Evolutionary conservation across 2,329 filamentous ascomycete species (phyloP), one percentile per base, ranked within the genome.

Genomic region (Neocucurbitaria cava): DNA sequence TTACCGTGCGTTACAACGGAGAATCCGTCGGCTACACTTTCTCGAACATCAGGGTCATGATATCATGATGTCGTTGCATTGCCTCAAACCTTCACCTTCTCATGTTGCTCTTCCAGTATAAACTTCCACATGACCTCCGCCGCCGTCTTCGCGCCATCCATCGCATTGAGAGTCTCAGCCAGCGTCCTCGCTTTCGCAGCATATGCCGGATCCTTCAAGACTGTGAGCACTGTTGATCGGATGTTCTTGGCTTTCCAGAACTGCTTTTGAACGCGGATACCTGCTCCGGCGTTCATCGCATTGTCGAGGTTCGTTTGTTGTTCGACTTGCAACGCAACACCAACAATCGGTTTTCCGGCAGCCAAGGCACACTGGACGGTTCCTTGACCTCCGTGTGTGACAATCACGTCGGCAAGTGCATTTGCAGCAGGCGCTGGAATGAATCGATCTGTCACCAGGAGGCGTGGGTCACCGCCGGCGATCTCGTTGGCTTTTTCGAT

Each of bases 251-350:
- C 66, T 15, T 68, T 66, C 70, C 70, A 72, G 17, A 53, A 54
- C 24, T 69, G 66, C 36, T 68, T 61, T 38, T 72, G 70, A 10
- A 72, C 42, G 3, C 70, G 65, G 11, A 72, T 62, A 21, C 66
- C 70, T 13, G 69, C 70, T 15, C 68, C 69, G 13, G 62, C 62
- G 49, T 72, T 65, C 70, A 72, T 72, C 1, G 67, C 69, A 30
- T 72, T 72, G 47, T 72, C 70, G n/a, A 72, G 40, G 35, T 72
- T 72, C 5, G 70, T 72, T 42, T 72, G 70, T 46, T 72, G 70
- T 49, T 72, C 70, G 26, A 72, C 66, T 46, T 72, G 70, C 38
- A 71, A 51, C 21, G 69, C 70, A 26, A 72, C 70, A 3, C 70
- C 70, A 8, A 72, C 70, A 20, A 72, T 46, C 8, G 70, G 70